Conservation (phyloP, 2,329 filamentous ascomycete genomes). For the Fusarium sambucinum region DNA sequence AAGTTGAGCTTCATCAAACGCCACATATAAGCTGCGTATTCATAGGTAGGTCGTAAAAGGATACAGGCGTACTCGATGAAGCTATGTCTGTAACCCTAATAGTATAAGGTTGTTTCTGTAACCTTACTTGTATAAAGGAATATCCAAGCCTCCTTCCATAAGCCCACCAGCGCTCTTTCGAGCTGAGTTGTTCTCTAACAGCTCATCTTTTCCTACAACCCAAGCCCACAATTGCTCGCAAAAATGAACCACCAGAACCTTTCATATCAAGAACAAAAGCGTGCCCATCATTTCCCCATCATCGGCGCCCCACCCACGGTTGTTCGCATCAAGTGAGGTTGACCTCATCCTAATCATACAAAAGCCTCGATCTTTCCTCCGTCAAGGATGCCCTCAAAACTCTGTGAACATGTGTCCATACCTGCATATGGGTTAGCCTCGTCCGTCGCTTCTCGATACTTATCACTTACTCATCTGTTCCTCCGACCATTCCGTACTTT, state of each 20-base stretch:
- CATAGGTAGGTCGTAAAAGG: conserved; percentile 15
- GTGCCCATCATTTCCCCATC: conserved; percentile 14
- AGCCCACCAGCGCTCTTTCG: conserved; percentile 16
- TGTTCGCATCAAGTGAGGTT: conserved; percentile 22
- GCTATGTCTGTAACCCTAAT: conserved; percentile 33
- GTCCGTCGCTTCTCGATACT: background rate
- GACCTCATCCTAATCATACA: conserved; percentile 38
- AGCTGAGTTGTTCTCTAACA: conserved; percentile 3
- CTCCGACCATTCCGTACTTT: conserved; percentile 79
- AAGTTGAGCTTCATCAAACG: background rate
- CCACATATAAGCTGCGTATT: background rate
- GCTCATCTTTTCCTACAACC: conserved; percentile 17
- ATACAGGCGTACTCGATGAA: conserved; percentile 31
- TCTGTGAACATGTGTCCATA: conserved; percentile 81
- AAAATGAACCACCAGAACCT: conserved; percentile 13
- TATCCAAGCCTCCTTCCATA: conserved; percentile 14
- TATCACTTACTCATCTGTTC: conserved; percentile 82
- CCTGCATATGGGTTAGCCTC: conserved; percentile 57
- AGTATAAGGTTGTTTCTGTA: conserved; percentile 31
- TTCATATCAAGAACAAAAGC: conserved; percentile 11
- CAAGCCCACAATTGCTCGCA: conserved; percentile 7
- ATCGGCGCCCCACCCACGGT: conserved; percentile 17
- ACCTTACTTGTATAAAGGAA: conserved; percentile 22
- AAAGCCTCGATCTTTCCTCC: conserved; percentile 29
- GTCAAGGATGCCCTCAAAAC: conserved; percentile 64